Percentiles rank a stretch among this genome's conserved stretches.
These are phyloP conservation scores for Taxillus chinensis DNA, from an alignment of 164 flowering plant genomes.

Conservation along the genomic window DNA sequence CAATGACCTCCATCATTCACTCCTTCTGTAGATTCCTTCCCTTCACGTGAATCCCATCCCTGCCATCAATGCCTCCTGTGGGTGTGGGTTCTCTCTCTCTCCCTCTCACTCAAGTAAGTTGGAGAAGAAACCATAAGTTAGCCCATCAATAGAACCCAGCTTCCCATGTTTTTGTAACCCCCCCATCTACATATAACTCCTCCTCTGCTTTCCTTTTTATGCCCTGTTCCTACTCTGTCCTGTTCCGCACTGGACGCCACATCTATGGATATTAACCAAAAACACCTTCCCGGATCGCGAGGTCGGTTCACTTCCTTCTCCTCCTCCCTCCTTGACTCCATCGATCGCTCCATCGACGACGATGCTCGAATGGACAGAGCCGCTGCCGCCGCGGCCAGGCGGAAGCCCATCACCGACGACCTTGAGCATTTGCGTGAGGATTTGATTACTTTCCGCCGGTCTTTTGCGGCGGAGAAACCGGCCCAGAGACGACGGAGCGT, in stretches of 20 bases:
- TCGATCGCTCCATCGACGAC: constrained; percentile 2
- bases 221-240: too few species aligned
- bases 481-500: not conserved
- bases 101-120: too few species aligned
- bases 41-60: not conserved
- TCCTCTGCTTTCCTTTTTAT: too few species aligned
- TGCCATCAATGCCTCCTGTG: not conserved
- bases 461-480: not conserved
- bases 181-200: too few species aligned
- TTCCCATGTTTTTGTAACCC: not conserved
- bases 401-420: not conserved
- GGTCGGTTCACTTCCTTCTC: not conserved
- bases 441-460: not conserved
- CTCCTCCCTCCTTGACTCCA: constrained; percentile 2
- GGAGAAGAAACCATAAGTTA: too few species aligned
- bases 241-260: too few species aligned
- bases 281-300: not conserved
- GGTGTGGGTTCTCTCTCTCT: not conserved
- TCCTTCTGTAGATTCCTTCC: not conserved
- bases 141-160: not conserved
- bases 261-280: too few species aligned
- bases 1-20: not conserved
- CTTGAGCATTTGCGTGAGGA: not conserved
- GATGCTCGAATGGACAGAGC: too few species aligned
- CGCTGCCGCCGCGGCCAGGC: not conserved